Base-by-base conservation (phyloP, 75 land plant species). In the Azolla pinnata region DNA sequence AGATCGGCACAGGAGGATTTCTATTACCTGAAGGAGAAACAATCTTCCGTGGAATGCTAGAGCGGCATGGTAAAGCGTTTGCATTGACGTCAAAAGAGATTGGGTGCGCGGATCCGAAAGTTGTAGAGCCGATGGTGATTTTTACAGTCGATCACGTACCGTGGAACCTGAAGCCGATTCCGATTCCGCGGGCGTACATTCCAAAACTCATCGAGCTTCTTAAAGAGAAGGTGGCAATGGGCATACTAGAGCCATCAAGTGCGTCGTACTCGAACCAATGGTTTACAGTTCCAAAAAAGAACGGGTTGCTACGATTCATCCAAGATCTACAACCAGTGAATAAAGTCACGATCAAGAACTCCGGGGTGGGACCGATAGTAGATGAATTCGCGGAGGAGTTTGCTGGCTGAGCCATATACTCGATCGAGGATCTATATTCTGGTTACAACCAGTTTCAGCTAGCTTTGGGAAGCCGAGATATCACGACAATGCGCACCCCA, bases 51-150 rank as follows among this genome's bases (percentile, higher is more conserved):
- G n/a, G n/a, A n/a, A n/a, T n/a, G n/a, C n/a, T n/a, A n/a, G n/a
- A n/a, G n/a, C n/a, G n/a, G n/a, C n/a, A n/a, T 59, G 61, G 61
- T 18, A 59, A 59, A 59, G 61, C 61, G 4, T 59, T 59, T 59
- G 44, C 61, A n/a, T 35, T 31, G 19, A 14, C 40, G 20, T 30
- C 58, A 27, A 9, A 56, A 25, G 61, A 59, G 18, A 59, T 59
- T 3, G 61, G 61, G 18, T 59, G 61, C 34, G 40, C 33, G 18
- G n/a, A 59, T 59, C 61, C 61, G 20, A 59, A 23, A 19, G 44
- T 59, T 5, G 61, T 59, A 19, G 44, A 40, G 20, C 61, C 61
- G 14, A 59, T 59, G 61, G 44, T 59, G n/a, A 59, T n/a, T 59
- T 17, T 59, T 59, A 59, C 44, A 18, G 9, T 59, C 29, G 44